A percentile compares a stretch with the other conserved stretches of the same genome.
Conservation (phyloP, 2,329 filamentous ascomycete species). For the Fusarium sp. region DNA sequence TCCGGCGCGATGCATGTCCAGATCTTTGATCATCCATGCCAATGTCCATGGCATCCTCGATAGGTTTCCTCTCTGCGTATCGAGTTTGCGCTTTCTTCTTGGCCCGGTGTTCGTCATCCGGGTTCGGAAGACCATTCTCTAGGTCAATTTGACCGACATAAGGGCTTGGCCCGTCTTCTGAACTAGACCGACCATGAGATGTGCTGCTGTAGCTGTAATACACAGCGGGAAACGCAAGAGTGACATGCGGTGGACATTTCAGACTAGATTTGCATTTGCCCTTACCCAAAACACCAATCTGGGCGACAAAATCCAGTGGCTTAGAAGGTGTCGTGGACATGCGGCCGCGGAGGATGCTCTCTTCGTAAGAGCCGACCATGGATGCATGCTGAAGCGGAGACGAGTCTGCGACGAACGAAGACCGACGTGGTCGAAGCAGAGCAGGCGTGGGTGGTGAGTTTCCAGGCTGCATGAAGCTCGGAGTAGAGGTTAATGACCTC, state of each 20-base stretch:
- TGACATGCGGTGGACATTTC: slow-evolving; percentile 88
- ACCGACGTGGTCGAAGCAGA: slow-evolving; percentile 65
- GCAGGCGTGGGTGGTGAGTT: slow-evolving; percentile 61
- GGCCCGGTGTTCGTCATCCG: slow-evolving; percentile 57
- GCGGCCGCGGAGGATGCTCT: slow-evolving; percentile 90
- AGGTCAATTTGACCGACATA: slow-evolving; percentile 95
- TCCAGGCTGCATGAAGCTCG: slow-evolving; percentile 50
- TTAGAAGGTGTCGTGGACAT: slow-evolving; percentile 98
- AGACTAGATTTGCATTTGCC: slow-evolving; percentile 88
- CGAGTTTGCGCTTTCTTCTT: slow-evolving; percentile 60
- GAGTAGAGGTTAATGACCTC: slow-evolving; percentile 73
- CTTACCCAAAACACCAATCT: slow-evolving; percentile 91
- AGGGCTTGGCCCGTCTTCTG: slow-evolving; percentile 88
- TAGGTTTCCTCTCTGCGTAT: slow-evolving; percentile 49
- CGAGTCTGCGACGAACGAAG: slow-evolving; percentile 76
- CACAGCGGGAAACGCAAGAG: slow-evolving; percentile 89
- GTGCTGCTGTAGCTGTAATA: slow-evolving; percentile 91
- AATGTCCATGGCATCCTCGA: slow-evolving; percentile 42
- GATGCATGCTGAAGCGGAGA: slow-evolving; percentile 88
- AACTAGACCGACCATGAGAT: slow-evolving; percentile 67
- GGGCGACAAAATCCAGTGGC: slow-evolving; percentile 90
- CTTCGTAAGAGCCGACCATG: slow-evolving; percentile 98
- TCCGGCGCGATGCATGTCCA: slow-evolving; percentile 42
- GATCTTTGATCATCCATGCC: slow-evolving; percentile 29
- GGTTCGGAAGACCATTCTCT: slow-evolving; percentile 75